Percentiles rank a stretch among this genome's conserved stretches.
These are phyloP conservation scores for Flaveria sonorensis DNA, from an alignment of 129 eudicot genomes.

Conservation along the genomic window DNA sequence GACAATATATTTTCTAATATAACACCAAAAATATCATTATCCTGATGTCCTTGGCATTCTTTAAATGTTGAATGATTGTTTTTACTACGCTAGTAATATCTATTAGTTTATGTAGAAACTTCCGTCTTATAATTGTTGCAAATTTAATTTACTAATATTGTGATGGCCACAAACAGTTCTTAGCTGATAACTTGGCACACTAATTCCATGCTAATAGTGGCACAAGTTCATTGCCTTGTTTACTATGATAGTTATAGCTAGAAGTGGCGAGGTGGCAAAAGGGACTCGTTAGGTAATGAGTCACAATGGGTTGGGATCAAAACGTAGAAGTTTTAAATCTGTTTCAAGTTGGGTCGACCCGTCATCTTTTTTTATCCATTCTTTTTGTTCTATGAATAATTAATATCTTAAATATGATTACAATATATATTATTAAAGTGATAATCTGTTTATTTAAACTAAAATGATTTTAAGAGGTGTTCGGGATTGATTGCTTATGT, in stretches of 20 bases:
- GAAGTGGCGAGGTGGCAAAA: neutral
- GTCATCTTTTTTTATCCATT: neutral
- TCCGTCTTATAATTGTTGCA: neutral
- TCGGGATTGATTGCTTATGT: slow-evolving; percentile 3
- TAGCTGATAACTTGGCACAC: neutral
- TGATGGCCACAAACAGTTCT: neutral
- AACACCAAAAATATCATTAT: neutral
- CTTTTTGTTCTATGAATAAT: neutral
- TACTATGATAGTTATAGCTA: neutral
- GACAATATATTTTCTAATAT: neutral
- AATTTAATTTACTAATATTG: neutral
- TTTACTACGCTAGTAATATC: neutral
- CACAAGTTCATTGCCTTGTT: slow-evolving; percentile 1
- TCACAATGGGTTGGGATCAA: slow-evolving; percentile 2
- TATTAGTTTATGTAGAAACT: neutral
- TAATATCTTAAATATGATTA: neutral
- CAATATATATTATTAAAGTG: neutral
- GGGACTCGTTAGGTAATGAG: neutral
- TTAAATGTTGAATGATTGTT: neutral
- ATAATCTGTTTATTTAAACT: neutral
- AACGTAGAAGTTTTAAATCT: neutral
- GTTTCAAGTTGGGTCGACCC: neutral
- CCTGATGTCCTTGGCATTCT: neutral
- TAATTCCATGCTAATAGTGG: neutral
- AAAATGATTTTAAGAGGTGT: neutral